Conservation (phyloP, 148 eudicot genomes). For the Rhododendron williamsianum region DNA sequence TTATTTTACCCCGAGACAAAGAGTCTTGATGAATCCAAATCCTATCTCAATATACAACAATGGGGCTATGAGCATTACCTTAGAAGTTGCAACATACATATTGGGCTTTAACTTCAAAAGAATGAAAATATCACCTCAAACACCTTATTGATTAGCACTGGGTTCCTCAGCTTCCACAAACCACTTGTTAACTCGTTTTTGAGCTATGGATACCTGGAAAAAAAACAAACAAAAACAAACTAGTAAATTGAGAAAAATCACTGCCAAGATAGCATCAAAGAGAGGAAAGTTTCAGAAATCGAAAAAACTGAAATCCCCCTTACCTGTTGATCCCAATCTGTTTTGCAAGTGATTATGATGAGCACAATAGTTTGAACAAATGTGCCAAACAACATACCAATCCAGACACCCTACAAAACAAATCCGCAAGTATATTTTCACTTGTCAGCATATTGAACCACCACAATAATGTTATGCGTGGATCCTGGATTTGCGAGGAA, state of each 20-base stretch:
- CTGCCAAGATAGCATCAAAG: background rate
- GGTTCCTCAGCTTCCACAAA: slow-evolving; percentile 22
- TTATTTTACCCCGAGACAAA: background rate
- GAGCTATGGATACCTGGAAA: slow-evolving; percentile 27
- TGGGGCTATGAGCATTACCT: background rate
- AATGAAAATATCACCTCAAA: background rate
- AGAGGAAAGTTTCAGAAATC: background rate
- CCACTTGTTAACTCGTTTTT: slow-evolving; percentile 28
- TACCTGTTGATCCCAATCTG: slow-evolving; percentile 51
- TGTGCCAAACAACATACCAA: slow-evolving; percentile 44
- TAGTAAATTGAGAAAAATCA: background rate
- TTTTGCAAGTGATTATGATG: slow-evolving; percentile 31
- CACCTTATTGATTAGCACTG: background rate
- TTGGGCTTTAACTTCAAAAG: background rate
- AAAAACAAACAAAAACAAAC: background rate
- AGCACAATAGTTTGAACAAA: slow-evolving; percentile 34
- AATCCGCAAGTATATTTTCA: background rate
- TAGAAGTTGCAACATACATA: background rate
- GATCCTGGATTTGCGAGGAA: background rate
- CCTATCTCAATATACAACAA: background rate
- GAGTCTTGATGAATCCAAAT: background rate
- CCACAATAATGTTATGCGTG: background rate
- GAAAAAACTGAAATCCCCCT: background rate
- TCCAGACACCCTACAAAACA: slow-evolving; percentile 43
- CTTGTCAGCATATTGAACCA: background rate